phyloP scores from a whole-genome alignment of 228 moss, liverwort and hornwort species.

The Sphagnum magellanicum region DNA sequence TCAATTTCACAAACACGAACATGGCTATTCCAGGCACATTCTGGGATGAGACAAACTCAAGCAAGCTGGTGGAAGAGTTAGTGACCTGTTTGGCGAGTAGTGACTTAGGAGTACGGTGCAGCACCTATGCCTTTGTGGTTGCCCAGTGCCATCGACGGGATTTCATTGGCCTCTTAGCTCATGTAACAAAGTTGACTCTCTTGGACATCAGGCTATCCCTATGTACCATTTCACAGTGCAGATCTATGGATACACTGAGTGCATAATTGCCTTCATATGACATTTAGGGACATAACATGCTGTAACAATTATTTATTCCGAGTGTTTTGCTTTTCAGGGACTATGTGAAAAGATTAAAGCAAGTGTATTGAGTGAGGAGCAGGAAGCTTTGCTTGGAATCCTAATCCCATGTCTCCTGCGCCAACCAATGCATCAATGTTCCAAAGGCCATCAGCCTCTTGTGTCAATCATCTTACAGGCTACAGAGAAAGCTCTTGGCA shows the following conservation, averaged over 20 bases:
- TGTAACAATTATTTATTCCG: background rate
- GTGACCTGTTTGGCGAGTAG: slow-evolving; percentile 31
- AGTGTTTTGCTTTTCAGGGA: slow-evolving; percentile 14
- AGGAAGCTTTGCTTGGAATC: slow-evolving; percentile 34
- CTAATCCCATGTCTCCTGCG: slow-evolving; percentile 20
- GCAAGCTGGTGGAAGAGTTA: slow-evolving; percentile 26
- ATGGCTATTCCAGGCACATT: slow-evolving; percentile 21
- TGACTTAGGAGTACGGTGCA: slow-evolving; percentile 39
- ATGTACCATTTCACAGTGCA: no score
- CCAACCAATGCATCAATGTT: slow-evolving; percentile 10
- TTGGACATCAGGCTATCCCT: no score
- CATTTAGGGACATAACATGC: no score
- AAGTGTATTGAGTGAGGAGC: slow-evolving; percentile 22
- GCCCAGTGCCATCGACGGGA: slow-evolving; percentile 36
- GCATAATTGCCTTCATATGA: no score
- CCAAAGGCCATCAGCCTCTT: slow-evolving; percentile 15
- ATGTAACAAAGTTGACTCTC: slow-evolving; percentile 14
- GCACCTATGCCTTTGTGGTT: slow-evolving; percentile 31
- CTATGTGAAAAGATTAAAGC: slow-evolving; percentile 23
- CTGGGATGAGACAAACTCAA: slow-evolving; percentile 26
- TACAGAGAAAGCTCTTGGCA: slow-evolving; percentile 14
- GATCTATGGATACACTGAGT: no score
- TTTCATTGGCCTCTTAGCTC: slow-evolving; percentile 23
- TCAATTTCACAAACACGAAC: slow-evolving; percentile 26
- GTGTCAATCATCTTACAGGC: slow-evolving; percentile 23